Base-by-base conservation (phyloP, 306 rosid genomes). In the Gastrolobium villosum region DNA sequence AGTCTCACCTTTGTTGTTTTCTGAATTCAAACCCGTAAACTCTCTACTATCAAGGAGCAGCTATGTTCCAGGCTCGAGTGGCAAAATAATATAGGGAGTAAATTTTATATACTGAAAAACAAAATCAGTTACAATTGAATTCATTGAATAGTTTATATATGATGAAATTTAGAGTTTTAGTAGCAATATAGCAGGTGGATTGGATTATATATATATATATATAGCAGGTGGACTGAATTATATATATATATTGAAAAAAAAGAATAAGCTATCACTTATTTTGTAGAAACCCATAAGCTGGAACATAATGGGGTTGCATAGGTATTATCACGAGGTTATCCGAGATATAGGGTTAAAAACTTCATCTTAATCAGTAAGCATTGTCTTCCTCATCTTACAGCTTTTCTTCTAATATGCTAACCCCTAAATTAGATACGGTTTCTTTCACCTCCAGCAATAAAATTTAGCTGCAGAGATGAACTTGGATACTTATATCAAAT, bases 381-480 rank as follows among this genome's bases (percentile, higher is more conserved):
- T 72, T 71, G 40, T 13, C 65, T 49, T 13, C 54, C 55, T 36
- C 65, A 14, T 70, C 50, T 60, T 6, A 39, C 4, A 59, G 52
- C 10, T 59, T 44, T 59, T 70, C 56, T 40, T 79, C 45, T 44
- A 14, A n/a, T 45, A 78, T 45, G 71, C 43, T 48, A 46, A 37
- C 35, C 63, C 35, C 35, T 32, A 10, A 61, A 79, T 64, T 53
- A 79, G 67, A 49, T 39, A 50, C 6, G 10, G 48, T n/a, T 36
- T 48, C 57, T n/a, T 70, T 61, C 54, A 52, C 7, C 37, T 65
- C 50, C 2, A 39, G 48, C 74, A 31, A 72, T 53, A 52, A 62
- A 62, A 39, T n/a, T 37, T 56, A 39, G 65, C 37, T 40, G 20
- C 34, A 28, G 67, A 60, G 32, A 70, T n/a, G 53, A 49, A 71